Evolutionary conservation across 2,329 filamentous ascomycete species (phyloP).

Genomic region (Alternaria brassicicola): DNA sequence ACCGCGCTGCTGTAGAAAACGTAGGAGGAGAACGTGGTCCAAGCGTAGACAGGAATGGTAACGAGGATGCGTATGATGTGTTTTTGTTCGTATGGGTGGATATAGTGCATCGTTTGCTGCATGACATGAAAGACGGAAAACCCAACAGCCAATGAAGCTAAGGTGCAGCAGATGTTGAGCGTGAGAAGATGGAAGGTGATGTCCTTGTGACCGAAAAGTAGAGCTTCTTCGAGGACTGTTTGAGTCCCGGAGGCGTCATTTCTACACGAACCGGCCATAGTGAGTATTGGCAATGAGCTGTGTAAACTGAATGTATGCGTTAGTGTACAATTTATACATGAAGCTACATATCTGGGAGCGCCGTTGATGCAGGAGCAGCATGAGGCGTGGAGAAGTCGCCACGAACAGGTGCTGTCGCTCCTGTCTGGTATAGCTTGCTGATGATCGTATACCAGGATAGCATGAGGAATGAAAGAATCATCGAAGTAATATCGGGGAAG

Average conservation of each 20-base stretch:
- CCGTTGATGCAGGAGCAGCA: neutral
- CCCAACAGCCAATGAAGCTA: conserved; percentile 58
- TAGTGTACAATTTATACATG: neutral
- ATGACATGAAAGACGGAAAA: conserved; percentile 62
- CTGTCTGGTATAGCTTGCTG: neutral
- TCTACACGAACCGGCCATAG: neutral
- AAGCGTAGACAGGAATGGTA: conserved; percentile 83
- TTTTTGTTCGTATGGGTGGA: conserved; percentile 64
- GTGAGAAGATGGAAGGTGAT: conserved; percentile 64
- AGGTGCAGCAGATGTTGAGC: conserved; percentile 60
- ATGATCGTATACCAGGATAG: neutral
- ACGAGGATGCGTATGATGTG: conserved; percentile 85
- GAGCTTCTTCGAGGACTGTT: neutral
- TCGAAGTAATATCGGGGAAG: neutral
- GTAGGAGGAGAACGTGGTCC: conserved; percentile 75
- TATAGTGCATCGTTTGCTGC: conserved; percentile 65
- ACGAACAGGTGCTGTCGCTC: neutral
- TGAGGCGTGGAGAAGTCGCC: neutral
- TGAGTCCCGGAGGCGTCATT: neutral
- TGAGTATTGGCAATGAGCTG: neutral
- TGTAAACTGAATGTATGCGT: neutral
- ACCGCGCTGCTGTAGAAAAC: conserved; percentile 77
- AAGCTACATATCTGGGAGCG: neutral
- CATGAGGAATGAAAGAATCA: neutral
- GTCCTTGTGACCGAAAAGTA: conserved; percentile 38